Conservation (phyloP, 148 eudicot genomes). For the Vaccinium corymbosum region DNA sequence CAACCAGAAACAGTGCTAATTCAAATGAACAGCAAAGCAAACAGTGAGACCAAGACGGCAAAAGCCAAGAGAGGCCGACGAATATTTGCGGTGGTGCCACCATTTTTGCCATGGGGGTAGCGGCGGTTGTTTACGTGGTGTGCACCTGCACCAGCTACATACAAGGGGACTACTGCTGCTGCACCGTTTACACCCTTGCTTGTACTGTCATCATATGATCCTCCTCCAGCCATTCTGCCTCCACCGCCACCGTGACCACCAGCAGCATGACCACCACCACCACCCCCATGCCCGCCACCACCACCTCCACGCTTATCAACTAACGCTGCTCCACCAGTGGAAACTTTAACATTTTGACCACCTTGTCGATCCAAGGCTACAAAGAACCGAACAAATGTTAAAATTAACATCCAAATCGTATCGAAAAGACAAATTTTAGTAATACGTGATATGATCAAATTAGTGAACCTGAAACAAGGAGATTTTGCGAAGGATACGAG, state of each 20-base stretch:
- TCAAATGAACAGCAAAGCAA: neutral
- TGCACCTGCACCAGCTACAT: slow-evolving; percentile 8
- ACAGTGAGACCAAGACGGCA: neutral
- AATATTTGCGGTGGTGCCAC: neutral
- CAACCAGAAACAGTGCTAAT: neutral
- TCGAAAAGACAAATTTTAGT: neutral
- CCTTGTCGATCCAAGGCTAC: neutral
- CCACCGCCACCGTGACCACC: neutral
- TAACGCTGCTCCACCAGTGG: neutral
- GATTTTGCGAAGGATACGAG: slow-evolving; percentile 1
- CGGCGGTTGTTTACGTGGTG: neutral
- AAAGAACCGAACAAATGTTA: neutral
- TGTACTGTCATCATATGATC: neutral
- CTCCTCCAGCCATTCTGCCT: neutral
- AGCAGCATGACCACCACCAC: neutral
- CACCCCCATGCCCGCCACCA: neutral
- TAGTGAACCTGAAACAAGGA: slow-evolving; percentile 11
- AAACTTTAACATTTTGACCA: neutral
- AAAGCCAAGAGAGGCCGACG: neutral
- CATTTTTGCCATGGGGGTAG: neutral
- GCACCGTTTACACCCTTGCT: neutral
- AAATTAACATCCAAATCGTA: neutral
- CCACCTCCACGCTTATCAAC: slow-evolving; percentile 10
- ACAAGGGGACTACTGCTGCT: slow-evolving; percentile 9
- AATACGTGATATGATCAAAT: neutral